Evolutionary conservation across 768 basidiomycete species (phyloP).

Genomic region (Lactarius hatsudake): DNA sequence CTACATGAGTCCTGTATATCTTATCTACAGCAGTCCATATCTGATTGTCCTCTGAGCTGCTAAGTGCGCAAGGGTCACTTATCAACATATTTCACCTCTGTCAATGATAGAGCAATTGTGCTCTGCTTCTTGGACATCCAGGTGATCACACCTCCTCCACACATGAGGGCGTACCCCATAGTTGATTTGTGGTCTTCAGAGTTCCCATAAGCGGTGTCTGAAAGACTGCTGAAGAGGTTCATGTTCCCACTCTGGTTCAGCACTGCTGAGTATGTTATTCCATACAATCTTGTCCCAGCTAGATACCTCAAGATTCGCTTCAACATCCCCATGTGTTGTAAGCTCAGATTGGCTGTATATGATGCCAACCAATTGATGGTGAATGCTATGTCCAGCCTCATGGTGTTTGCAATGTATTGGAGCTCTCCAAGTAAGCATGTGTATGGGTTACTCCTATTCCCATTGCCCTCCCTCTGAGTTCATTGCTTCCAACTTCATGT

Average conservation of each 20-base stretch:
- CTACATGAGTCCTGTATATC: no score
- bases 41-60: no score
- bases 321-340: background rate
- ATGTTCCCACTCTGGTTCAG: no score
- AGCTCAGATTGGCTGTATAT: background rate
- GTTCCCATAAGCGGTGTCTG: background rate
- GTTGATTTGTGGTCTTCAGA: background rate
- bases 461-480: background rate
- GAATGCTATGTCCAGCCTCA: background rate
- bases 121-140: background rate
- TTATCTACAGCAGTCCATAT: no score
- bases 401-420: background rate
- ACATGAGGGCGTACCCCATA: background rate
- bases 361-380: background rate
- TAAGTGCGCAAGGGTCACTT: no score
- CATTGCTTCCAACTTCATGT: background rate
- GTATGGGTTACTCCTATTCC: background rate
- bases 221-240: no score
- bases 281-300: background rate
- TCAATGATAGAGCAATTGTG: background rate
- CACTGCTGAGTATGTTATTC: background rate
- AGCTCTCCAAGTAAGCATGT: background rate
- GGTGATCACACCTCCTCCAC: background rate
- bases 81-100: background rate
- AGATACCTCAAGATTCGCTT: background rate